Percentiles rank a stretch among this genome's conserved stretches.
Conservation (phyloP, 495 filamentous ascomycete species). For the Elasticomyces elasticus region DNA sequence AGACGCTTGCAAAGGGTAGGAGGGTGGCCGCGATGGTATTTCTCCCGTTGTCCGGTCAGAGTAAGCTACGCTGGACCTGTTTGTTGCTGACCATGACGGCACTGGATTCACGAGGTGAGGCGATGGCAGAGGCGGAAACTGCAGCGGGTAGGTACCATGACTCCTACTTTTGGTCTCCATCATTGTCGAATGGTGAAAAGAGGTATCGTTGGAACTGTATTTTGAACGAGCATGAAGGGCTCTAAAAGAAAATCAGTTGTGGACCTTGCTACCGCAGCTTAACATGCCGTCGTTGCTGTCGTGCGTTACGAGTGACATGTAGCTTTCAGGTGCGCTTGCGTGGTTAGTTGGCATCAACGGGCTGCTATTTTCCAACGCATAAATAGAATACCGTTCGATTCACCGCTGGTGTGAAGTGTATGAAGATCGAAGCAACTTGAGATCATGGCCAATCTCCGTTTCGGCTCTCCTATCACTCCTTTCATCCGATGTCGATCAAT, state of each 20-base stretch:
- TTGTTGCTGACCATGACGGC: background rate
- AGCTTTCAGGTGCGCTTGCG: background rate
- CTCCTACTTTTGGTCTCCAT: background rate
- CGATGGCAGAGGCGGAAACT: background rate
- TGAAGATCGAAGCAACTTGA: background rate
- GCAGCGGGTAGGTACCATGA: background rate
- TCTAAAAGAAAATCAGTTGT: background rate
- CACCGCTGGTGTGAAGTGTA: background rate
- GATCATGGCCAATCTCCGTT: background rate
- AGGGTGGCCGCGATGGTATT: background rate
- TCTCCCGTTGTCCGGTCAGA: background rate
- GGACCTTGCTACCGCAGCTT: background rate
- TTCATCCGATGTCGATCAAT: background rate
- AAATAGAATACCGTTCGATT: background rate
- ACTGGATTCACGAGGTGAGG: background rate
- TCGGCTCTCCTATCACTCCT: background rate
- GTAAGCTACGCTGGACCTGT: background rate
- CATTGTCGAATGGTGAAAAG: background rate
- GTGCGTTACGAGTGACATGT: background rate
- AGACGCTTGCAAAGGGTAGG: background rate
- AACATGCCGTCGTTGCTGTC: background rate
- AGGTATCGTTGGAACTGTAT: background rate
- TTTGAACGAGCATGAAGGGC: background rate
- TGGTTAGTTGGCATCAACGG: background rate
- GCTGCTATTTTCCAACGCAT: background rate